Evolutionary conservation across 2,329 filamentous ascomycete genomes (phyloP).

Genomic region (Pseudogymnoascus sp.): DNA sequence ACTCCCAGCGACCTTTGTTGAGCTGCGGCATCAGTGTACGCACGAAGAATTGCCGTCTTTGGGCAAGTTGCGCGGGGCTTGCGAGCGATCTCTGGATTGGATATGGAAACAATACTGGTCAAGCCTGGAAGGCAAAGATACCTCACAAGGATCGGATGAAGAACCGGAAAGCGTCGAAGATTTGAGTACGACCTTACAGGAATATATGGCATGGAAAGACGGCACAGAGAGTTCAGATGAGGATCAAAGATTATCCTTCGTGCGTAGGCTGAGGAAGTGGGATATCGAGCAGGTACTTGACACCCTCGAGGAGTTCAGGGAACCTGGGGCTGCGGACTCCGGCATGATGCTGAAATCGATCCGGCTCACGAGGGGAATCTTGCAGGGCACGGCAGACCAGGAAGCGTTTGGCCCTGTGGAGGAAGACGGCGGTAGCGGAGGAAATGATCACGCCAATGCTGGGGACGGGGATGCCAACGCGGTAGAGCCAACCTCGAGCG

Average conservation of each 20-base stretch:
- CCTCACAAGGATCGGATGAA: not conserved
- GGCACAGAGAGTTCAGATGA: not conserved
- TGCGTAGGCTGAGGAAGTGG: not conserved
- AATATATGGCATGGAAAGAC: slow-evolving; percentile 13
- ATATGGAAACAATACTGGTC: slow-evolving; percentile 86
- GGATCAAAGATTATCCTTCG: not conserved
- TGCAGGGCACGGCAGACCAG: not conserved
- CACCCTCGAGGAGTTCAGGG: slow-evolving; percentile 20
- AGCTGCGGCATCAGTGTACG: slow-evolving; percentile 80
- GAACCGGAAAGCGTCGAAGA: slow-evolving; percentile 14
- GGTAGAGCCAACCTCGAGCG: not conserved
- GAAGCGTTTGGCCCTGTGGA: not conserved
- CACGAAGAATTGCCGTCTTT: slow-evolving; percentile 80
- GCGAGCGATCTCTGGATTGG: slow-evolving; percentile 67
- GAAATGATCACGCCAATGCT: not conserved
- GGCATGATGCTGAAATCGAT: slow-evolving; percentile 21
- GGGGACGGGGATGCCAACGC: not conserved
- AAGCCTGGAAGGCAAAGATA: slow-evolving; percentile 35
- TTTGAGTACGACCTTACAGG: slow-evolving; percentile 14
- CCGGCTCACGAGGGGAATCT: slow-evolving; percentile 21
- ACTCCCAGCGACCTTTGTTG: slow-evolving; percentile 68
- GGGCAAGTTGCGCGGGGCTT: slow-evolving; percentile 61
- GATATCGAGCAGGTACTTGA: slow-evolving; percentile 15
- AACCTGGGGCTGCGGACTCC: slow-evolving; percentile 14
- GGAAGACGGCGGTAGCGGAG: not conserved